These are phyloP conservation scores for Pisolithus orientalis DNA, from an alignment of 768 basidiomycete species.

Conservation along the genomic window DNA sequence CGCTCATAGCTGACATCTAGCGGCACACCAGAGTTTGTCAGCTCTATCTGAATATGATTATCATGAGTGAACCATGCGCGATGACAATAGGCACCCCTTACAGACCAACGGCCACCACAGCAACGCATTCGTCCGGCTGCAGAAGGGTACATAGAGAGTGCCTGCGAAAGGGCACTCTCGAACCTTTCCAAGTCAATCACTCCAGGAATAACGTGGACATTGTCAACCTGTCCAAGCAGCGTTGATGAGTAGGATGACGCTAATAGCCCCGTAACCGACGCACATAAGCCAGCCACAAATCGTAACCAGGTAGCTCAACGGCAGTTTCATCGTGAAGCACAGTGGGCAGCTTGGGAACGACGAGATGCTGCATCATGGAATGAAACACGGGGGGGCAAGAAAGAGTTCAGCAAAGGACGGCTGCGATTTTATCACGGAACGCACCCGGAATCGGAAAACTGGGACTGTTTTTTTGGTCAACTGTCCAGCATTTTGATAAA, in stretches of 20 bases:
- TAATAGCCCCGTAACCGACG: background rate
- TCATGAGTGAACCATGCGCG: background rate
- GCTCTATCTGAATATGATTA: background rate
- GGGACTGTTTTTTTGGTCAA: too few species aligned
- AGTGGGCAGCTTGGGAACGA: background rate
- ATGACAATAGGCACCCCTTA: background rate
- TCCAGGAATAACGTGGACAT: slow-evolving; percentile 4
- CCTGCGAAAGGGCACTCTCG: slow-evolving; percentile 2
- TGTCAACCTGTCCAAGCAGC: background rate
- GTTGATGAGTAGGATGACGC: background rate
- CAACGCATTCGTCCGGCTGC: slow-evolving; percentile 2
- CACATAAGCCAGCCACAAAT: background rate
- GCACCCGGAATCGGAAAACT: too few species aligned
- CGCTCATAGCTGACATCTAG: background rate
- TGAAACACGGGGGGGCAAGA: too few species aligned
- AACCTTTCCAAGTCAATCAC: slow-evolving; percentile 1
- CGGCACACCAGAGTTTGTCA: background rate
- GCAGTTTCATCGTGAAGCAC: background rate
- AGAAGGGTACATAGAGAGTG: slow-evolving; percentile 7
- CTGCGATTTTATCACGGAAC: too few species aligned
- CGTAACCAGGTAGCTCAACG: background rate
- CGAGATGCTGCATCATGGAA: background rate
- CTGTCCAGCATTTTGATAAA: too few species aligned
- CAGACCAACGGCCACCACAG: background rate
- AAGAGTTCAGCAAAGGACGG: too few species aligned